phyloP scores from a whole-genome alignment of 345 rosid species.

The Eutrema heterophyllum region DNA sequence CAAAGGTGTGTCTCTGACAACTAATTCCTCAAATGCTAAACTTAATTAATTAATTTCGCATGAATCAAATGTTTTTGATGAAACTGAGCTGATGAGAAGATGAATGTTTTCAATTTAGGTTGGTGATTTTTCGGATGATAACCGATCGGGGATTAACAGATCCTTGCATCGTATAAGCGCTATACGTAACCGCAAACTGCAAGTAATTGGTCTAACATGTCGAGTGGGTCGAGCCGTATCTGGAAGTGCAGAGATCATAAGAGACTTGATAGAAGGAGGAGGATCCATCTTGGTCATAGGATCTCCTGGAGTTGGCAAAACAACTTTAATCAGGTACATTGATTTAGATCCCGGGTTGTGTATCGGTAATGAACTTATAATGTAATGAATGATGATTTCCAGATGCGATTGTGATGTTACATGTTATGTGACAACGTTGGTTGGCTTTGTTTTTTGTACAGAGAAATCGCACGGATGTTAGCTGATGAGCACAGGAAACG shows the following conservation, averaged over 20 bases:
- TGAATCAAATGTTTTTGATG: neutral
- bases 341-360: neutral
- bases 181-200: constrained; percentile 80
- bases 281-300: constrained; percentile 94
- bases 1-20: constrained; percentile 52
- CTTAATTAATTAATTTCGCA: neutral
- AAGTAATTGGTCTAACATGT: constrained; percentile 90
- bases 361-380: neutral
- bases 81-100: neutral
- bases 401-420: neutral
- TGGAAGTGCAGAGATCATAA: constrained; percentile 83
- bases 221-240: constrained; percentile 88
- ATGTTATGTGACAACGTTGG: neutral
- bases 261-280: constrained; percentile 82
- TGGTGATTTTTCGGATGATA: constrained; percentile 95
- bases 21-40: neutral
- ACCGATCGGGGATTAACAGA: constrained; percentile 84
- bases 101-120: constrained; percentile 40
- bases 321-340: constrained; percentile 85
- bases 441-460: constrained; percentile 15
- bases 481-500: constrained; percentile 90
- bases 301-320: constrained; percentile 96
- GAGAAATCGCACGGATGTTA: constrained; percentile 88
- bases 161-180: constrained; percentile 96
- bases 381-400: neutral